Base-by-base conservation (phyloP, 495 filamentous ascomycete genomes). In the Trypethelium eluteriae region DNA sequence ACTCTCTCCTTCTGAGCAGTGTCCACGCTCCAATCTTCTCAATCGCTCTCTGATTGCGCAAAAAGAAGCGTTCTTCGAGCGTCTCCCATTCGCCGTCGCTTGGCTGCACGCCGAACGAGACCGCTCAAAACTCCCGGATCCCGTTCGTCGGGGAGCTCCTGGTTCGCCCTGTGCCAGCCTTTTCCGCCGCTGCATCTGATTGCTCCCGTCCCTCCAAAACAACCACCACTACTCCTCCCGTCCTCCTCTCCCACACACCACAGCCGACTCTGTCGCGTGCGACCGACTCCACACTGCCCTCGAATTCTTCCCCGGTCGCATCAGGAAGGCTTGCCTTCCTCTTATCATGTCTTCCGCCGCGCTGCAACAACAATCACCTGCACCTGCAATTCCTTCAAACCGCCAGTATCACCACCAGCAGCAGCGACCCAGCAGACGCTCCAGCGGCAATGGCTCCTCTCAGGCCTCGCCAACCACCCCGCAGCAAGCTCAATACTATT, bases 371-470 rank as follows among this genome's bases (percentile, higher is more conserved):
- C 68, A 76, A 63, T 63, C 71, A 39, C 70, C 73, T 69, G 67
- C 74, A 69, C 39, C 72, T 38, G 38, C 73, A 14, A 65, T 73
- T 38, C 46, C 39, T 62, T 66, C 74, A 47, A 74, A 63, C 56
- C 71, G 73, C 59, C 66, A 70, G 38, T 77, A 77, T 62, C 71
- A 74, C 65, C 69, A 68, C 57, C 66, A 68, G n/a, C 66, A 71
- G 64, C 69, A 71, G 65, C 12, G 62, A 66, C 68, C 32, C 66
- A 71, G 62, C 64, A 70, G 65, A 7, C 47, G 34, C 46, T 69
- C 41, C 69, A 84, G 59, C 57, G 69, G 49, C 5, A 64, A 84
- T 81, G 80, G 80, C 70, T 79, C 80, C 68, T 71, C 76, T 34
- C 66, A 73, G 67, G 72, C 66, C 71, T 76, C 65, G 34, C 76